Percentiles rank a stretch among this genome's conserved stretches.
Evolutionary conservation across 164 flowering plant species (phyloP).

Genomic region (Brasenia schreberi): DNA sequence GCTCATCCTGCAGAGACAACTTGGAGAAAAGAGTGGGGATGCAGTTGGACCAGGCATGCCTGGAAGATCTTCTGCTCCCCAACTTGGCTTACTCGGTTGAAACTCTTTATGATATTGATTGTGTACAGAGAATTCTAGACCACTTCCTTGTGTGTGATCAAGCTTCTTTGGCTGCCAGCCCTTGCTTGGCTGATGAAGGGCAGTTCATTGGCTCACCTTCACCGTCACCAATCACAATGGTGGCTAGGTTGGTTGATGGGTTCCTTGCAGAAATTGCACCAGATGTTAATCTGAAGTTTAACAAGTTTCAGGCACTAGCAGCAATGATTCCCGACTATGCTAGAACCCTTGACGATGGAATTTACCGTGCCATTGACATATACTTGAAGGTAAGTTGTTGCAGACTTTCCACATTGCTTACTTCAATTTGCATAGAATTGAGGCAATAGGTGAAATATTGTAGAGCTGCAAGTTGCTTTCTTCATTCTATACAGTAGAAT

Average conservation of each 20-base stretch:
- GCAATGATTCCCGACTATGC: conserved; percentile 68
- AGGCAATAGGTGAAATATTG: too few relatives aligned
- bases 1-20: conserved; percentile 35
- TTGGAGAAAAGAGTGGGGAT: conserved; percentile 69
- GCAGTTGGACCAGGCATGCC: conserved; percentile 56
- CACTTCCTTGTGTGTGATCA: conserved; percentile 38
- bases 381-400: conserved; percentile 51
- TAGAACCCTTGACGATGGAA: conserved; percentile 61
- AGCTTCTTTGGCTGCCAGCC: conserved; percentile 15
- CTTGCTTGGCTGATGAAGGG: conserved; percentile 31
- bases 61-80: conserved; percentile 68
- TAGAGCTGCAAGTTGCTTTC: too few relatives aligned
- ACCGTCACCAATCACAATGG: conserved; percentile 49
- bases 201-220: conserved; percentile 36
- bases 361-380: conserved; percentile 73
- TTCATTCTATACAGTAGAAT: too few relatives aligned
- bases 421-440: too few relatives aligned
- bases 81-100: conserved; percentile 52
- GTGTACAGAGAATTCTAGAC: conserved; percentile 63
- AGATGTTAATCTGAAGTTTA: conserved; percentile 53
- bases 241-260: conserved; percentile 60
- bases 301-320: conserved; percentile 61
- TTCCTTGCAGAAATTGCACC: conserved; percentile 75
- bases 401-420: too few relatives aligned
- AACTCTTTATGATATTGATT: conserved; percentile 63